Conservation (phyloP, 192 early-diverging fungal species). For the Coemansia javaensis region DNA sequence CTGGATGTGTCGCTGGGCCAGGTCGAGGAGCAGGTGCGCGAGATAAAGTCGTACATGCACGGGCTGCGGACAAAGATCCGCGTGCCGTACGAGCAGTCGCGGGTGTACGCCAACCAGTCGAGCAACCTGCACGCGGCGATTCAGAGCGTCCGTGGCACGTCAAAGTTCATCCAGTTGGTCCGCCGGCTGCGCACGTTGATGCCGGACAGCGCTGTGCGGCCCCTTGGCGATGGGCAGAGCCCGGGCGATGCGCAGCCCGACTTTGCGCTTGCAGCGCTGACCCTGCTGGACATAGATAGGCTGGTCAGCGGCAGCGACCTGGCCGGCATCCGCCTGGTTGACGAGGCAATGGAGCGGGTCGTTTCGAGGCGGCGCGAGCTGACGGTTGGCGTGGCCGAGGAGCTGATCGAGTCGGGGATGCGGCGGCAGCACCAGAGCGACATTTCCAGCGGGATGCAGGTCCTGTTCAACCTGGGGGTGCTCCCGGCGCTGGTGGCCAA, state of each 20-base stretch:
- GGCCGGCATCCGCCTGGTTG: constrained; percentile 18
- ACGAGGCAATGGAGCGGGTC: constrained; percentile 6
- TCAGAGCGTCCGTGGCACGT: constrained; percentile 5
- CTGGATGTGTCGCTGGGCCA: constrained; percentile 22
- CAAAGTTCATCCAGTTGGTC: constrained; percentile 31
- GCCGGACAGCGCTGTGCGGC: too few species aligned
- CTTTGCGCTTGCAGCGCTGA: constrained; percentile 31
- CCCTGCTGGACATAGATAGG: constrained; percentile 29
- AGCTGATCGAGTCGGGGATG: constrained; percentile 23
- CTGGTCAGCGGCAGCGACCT: constrained; percentile 8
- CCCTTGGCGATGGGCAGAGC: too few species aligned
- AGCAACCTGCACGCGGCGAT: constrained; percentile 26
- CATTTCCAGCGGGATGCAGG: constrained; percentile 22
- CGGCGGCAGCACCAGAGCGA: constrained; percentile 19
- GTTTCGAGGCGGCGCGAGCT: constrained; percentile 5
- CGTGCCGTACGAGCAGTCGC: constrained; percentile 35
- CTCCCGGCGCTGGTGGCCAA: constrained; percentile 5
- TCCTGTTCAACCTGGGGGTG: constrained; percentile 24
- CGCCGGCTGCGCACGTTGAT: constrained; percentile 25
- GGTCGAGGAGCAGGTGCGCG: constrained; percentile 35
- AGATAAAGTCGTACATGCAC: constrained; percentile 35
- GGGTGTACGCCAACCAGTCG: constrained; percentile 12
- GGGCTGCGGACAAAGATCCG: constrained; percentile 28
- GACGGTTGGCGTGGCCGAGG: constrained; percentile 8
- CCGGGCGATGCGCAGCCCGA: neutral